Conservation (phyloP, 805 yeast species). For the Lipomyces orientalis region DNA sequence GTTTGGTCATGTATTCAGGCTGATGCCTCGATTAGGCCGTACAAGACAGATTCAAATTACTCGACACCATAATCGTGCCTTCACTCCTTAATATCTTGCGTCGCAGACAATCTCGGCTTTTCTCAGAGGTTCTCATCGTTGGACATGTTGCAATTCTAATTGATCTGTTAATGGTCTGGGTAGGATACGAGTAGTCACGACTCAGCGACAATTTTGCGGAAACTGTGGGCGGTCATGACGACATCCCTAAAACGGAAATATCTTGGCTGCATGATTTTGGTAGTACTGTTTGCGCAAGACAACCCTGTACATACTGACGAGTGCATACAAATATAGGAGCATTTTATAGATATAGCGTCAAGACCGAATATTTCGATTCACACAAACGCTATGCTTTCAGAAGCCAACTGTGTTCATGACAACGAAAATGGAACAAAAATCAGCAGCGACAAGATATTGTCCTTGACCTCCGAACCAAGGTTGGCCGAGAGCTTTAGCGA, state of each 20-base stretch:
- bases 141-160: background rate
- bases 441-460: background rate
- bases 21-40: background rate
- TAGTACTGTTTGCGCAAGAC: background rate
- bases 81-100: constrained; percentile 12
- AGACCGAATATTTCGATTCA: background rate
- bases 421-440: background rate
- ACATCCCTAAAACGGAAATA: background rate
- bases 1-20: background rate
- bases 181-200: background rate
- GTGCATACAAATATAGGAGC: constrained; percentile 13
- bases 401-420: background rate
- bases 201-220: background rate
- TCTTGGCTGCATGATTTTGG: constrained; percentile 9
- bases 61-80: constrained; percentile 14
- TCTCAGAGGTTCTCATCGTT: background rate
- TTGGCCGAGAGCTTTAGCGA: background rate
- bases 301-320: background rate
- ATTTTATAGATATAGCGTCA: constrained; percentile 8
- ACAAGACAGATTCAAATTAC: constrained; percentile 10
- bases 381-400: constrained; percentile 1
- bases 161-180: background rate
- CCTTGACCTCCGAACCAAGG: background rate
- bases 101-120: constrained; percentile 8
- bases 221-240: background rate